A percentile compares a stretch with the other conserved stretches of the same genome.
phyloP scores from a whole-genome alignment of 495 filamentous ascomycete species.

The Cladorrhinum samala region DNA sequence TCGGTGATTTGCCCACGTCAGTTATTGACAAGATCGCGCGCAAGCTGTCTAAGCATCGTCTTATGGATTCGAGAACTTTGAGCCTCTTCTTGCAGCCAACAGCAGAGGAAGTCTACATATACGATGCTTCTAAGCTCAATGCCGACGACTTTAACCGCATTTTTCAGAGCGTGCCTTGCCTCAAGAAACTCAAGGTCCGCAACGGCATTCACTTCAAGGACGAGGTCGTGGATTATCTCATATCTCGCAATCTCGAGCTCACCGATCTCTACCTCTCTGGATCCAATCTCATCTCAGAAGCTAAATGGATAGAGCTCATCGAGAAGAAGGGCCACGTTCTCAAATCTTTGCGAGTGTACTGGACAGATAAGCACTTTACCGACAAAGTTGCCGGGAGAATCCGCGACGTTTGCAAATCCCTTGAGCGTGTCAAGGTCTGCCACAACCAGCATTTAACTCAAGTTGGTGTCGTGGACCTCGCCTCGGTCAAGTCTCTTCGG shows the following conservation, averaged over 20 bases:
- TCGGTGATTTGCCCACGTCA: constrained; percentile 66
- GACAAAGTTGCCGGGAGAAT: constrained; percentile 53
- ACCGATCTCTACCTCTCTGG: constrained; percentile 61
- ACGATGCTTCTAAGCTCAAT: constrained; percentile 70
- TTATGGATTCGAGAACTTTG: constrained; percentile 62
- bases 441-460: constrained; percentile 47
- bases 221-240: constrained; percentile 67
- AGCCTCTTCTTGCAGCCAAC: constrained; percentile 71
- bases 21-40: constrained; percentile 70
- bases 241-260: constrained; percentile 59
- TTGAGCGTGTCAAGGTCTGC: constrained; percentile 66
- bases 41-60: constrained; percentile 72
- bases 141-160: constrained; percentile 73
- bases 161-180: constrained; percentile 63
- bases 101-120: constrained; percentile 60
- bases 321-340: constrained; percentile 54
- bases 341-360: constrained; percentile 62
- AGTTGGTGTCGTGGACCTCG: constrained; percentile 46
- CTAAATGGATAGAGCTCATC: constrained; percentile 63
- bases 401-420: constrained; percentile 50
- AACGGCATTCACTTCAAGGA: constrained; percentile 89
- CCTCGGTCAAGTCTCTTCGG: constrained; percentile 51
- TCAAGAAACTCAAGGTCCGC: constrained; percentile 63
- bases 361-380: constrained; percentile 59
- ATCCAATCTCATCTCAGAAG: constrained; percentile 70